A percentile compares a stretch with the other conserved stretches of the same genome.
phyloP scores from a whole-genome alignment of 768 basidiomycete species.

The Termitomyces sp. region DNA sequence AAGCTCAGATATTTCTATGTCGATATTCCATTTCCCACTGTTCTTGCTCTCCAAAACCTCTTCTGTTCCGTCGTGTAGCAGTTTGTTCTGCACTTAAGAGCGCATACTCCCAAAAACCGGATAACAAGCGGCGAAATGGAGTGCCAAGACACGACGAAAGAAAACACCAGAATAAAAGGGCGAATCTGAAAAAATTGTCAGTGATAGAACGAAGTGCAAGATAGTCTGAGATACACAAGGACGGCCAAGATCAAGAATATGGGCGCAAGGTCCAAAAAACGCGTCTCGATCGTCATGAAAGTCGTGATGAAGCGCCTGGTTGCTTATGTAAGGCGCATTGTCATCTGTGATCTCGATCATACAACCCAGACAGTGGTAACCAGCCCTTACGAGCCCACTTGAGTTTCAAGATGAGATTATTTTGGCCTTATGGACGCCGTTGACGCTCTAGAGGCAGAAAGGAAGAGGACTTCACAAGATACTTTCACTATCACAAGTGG shows the following conservation, averaged over 20 bases:
- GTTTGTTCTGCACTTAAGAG: slow-evolving; percentile 33
- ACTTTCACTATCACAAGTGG: background rate
- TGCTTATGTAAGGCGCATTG: background rate
- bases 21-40: slow-evolving; percentile 56
- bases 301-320: background rate
- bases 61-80: slow-evolving; percentile 24
- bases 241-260: slow-evolving; percentile 42
- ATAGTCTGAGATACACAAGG: slow-evolving; percentile 30
- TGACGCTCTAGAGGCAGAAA: background rate
- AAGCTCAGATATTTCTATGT: slow-evolving; percentile 18
- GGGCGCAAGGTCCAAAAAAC: slow-evolving; percentile 29
- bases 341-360: background rate
- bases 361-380: background rate
- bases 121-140: slow-evolving; percentile 37
- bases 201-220: slow-evolving; percentile 1
- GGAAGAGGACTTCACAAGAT: background rate
- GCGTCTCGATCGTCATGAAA: slow-evolving; percentile 11
- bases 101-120: slow-evolving; percentile 43
- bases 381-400: background rate
- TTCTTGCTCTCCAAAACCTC: slow-evolving; percentile 40
- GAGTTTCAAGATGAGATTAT: background rate
- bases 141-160: slow-evolving; percentile 64
- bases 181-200: slow-evolving; percentile 28
- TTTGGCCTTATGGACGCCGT: no score
- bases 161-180: slow-evolving; percentile 58